Conservation (phyloP, 148 eudicot genomes). For the Nepenthes mirabilis region DNA sequence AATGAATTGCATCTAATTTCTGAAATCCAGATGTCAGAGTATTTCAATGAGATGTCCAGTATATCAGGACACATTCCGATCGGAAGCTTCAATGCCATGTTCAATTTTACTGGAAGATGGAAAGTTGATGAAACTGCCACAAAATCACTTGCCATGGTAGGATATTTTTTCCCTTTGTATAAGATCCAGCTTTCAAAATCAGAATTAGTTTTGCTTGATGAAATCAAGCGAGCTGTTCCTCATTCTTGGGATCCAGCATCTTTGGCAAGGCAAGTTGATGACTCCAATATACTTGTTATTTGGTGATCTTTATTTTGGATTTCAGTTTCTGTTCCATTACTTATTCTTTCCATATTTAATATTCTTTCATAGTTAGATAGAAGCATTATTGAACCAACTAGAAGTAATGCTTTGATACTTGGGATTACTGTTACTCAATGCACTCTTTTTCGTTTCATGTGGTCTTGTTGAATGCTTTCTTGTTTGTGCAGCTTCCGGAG, state of each 20-base stretch:
- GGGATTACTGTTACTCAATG: too few relatives aligned
- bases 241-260: conserved; percentile 95
- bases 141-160: conserved; percentile 88
- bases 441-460: too few relatives aligned
- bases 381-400: too few relatives aligned
- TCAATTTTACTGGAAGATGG: conserved; percentile 85
- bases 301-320: neutral
- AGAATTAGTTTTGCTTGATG: conserved; percentile 54
- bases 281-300: neutral
- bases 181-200: conserved; percentile 39
- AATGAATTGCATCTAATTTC: conserved; percentile 3
- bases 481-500: too few relatives aligned
- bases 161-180: conserved; percentile 55
- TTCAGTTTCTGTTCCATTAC: neutral
- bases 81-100: conserved; percentile 97
- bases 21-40: conserved; percentile 60
- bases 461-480: too few relatives aligned
- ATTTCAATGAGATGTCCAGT: conserved; percentile 62
- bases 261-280: conserved; percentile 67
- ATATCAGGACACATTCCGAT: conserved; percentile 66
- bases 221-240: conserved; percentile 76
- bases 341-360: neutral
- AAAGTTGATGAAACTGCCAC: conserved; percentile 83
- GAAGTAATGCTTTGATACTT: too few relatives aligned
- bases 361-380: neutral